phyloP scores from a whole-genome alignment of 2,329 filamentous ascomycete genomes.

The Diaporthe velutina region DNA sequence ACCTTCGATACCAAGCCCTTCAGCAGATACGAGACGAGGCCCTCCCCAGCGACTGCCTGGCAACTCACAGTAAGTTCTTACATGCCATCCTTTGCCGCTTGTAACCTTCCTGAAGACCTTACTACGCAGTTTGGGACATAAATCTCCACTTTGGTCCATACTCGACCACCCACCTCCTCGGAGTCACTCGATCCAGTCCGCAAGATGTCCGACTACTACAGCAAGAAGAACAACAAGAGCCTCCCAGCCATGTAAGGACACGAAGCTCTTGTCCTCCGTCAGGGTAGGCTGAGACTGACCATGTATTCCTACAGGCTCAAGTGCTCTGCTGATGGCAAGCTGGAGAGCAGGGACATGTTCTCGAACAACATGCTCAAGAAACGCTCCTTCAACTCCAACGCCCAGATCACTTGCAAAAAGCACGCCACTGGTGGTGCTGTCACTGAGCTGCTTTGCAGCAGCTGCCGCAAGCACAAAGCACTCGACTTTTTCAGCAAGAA shows the following conservation, averaged over 20 bases:
- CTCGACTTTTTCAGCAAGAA: conserved; percentile 32
- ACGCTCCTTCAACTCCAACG: conserved; percentile 1
- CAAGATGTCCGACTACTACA: conserved; percentile 23
- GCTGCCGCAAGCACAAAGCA: conserved; percentile 23
- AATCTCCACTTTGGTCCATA: background rate
- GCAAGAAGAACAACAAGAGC: conserved; percentile 19
- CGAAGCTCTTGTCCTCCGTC: background rate
- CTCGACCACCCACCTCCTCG: background rate
- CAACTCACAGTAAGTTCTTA: background rate
- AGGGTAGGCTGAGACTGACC: background rate
- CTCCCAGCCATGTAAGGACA: conserved; percentile 21
- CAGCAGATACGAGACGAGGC: background rate
- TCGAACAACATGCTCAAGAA: conserved; percentile 39
- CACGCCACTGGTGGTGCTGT: conserved; percentile 7
- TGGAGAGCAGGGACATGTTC: conserved; percentile 32
- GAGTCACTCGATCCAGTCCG: background rate
- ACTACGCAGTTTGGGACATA: background rate
- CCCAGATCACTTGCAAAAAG: conserved; percentile 35
- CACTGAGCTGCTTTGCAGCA: conserved; percentile 31
- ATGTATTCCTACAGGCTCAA: conserved; percentile 12
- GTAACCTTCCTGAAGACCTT: background rate
- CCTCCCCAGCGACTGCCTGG: background rate
- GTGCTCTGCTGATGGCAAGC: conserved; percentile 34
- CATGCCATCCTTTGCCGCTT: background rate
- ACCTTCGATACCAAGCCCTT: background rate